phyloP scores from a whole-genome alignment of 768 basidiomycete species.

The Hypholoma sublateritium region DNA sequence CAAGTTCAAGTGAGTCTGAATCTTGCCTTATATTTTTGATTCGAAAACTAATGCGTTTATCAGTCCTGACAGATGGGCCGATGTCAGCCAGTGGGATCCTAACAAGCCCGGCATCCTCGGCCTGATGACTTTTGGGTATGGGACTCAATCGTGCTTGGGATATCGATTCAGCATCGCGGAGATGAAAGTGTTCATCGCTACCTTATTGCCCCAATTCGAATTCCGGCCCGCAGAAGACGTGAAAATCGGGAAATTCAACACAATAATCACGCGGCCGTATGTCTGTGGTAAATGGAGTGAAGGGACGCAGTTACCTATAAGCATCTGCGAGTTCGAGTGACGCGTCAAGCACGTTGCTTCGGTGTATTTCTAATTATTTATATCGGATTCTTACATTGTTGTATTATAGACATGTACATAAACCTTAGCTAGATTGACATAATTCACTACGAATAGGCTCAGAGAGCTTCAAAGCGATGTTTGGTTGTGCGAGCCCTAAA shows the following conservation, averaged over 20 bases:
- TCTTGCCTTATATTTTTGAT: too few relatives aligned
- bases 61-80: slow-evolving; percentile 58
- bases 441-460: not conserved
- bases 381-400: not conserved
- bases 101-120: slow-evolving; percentile 47
- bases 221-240: slow-evolving; percentile 42
- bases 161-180: slow-evolving; percentile 47
- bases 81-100: slow-evolving; percentile 35
- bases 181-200: slow-evolving; percentile 50
- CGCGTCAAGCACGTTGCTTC: not conserved
- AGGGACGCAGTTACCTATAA: slow-evolving; percentile 41
- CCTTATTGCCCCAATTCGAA: slow-evolving; percentile 42
- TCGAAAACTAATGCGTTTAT: too few relatives aligned
- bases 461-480: too few relatives aligned
- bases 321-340: slow-evolving; percentile 22
- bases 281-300: slow-evolving; percentile 37
- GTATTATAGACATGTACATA: not conserved
- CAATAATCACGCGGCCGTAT: slow-evolving; percentile 50
- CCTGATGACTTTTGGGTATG: slow-evolving; percentile 54
- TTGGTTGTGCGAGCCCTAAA: too few relatives aligned
- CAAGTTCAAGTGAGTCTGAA: slow-evolving; percentile 53
- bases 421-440: not conserved
- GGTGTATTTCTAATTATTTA: not conserved
- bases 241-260: slow-evolving; percentile 45
- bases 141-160: slow-evolving; percentile 50